Evolutionary conservation across 2,329 filamentous ascomycete species (phyloP), one percentile per base, ranked within the genome.

Genomic region (Eutypa lata): DNA sequence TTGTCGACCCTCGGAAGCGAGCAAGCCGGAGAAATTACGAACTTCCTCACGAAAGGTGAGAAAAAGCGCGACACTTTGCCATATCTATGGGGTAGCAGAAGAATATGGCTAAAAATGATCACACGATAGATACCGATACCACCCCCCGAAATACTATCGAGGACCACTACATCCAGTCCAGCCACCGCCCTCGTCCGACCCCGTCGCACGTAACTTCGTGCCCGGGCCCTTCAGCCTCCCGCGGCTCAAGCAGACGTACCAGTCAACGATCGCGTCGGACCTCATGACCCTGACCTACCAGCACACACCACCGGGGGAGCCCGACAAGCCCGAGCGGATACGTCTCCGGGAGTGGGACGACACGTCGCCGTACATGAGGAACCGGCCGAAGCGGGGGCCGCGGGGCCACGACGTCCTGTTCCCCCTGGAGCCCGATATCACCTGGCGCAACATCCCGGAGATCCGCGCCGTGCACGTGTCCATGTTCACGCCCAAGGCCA

Each of bases 131-230:
- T 99, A 97, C 76, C 90, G 96, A 73, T 97, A 89, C 73, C 91
- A 92, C 59, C 88, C 93, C 48, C 94, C 94, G 58, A 94, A 93
- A 76, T 99, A 92, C 81, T 87, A 96, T 72, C 90, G 93, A 66
- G 94, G 94, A 52, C 92, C 92, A 58, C 80, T 97, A 22, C 92
- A 97, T 70, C 94, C 94, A 48, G 86, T 97, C 65, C 91, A 96
- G 75, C 89, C 91, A 54, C 93, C 91, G n/a, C 81, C 86, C 38
- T 82, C 86, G 49, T 94, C 92, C 57, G 90, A 97, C 65, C 92
- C 92, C 1, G 82, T 88, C 26, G 96, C 94, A 54, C 88, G 94
- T 68, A 80, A 91, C 67, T 99, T 94, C 71, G 79, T 89, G 24
- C 92, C 94, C 1, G 94, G 94, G 0, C 94, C 94, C 2, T 99